These are phyloP conservation scores for Lithohypha guttulata DNA, from an alignment of 2,329 filamentous ascomycete species.

Conservation along the genomic window DNA sequence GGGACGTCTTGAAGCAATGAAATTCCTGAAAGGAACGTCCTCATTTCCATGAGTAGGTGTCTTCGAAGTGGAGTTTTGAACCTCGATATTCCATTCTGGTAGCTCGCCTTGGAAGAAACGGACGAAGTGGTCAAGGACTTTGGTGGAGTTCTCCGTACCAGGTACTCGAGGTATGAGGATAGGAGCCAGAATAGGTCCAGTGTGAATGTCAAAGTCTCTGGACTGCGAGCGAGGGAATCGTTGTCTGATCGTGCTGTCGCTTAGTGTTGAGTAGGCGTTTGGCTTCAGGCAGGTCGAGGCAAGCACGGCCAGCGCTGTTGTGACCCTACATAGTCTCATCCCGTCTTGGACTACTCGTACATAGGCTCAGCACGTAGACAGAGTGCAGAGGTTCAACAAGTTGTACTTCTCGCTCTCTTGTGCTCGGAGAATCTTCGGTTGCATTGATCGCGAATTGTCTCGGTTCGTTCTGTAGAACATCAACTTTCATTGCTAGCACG, in stretches of 20 bases:
- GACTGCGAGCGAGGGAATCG: slow-evolving; percentile 59
- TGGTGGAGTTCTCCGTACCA: slow-evolving; percentile 63
- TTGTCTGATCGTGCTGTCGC: slow-evolving; percentile 58
- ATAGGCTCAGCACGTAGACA: background rate
- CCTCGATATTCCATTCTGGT: slow-evolving; percentile 66
- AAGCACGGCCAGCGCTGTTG: slow-evolving; percentile 6
- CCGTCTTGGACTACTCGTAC: too few species aligned
- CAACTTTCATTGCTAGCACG: too few species aligned
- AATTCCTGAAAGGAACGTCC: slow-evolving; percentile 72
- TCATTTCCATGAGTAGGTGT: slow-evolving; percentile 64
- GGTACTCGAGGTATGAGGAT: slow-evolving; percentile 83
- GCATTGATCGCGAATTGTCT: too few species aligned
- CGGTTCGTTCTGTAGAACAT: too few species aligned
- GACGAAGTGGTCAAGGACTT: slow-evolving; percentile 70
- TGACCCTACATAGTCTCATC: slow-evolving; percentile 4
- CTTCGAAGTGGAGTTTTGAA: slow-evolving; percentile 80
- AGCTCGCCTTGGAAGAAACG: slow-evolving; percentile 67
- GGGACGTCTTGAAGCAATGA: slow-evolving; percentile 79
- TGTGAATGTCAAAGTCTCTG: slow-evolving; percentile 64
- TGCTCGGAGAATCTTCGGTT: too few species aligned
- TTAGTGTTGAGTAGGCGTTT: slow-evolving; percentile 50
- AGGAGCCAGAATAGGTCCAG: slow-evolving; percentile 67
- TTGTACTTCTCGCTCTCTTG: too few species aligned
- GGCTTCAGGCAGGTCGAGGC: background rate
- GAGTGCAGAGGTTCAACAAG: slow-evolving; percentile 1